Conservation (phyloP, 805 yeast species). For the Cyberlindnera suaveolens region DNA sequence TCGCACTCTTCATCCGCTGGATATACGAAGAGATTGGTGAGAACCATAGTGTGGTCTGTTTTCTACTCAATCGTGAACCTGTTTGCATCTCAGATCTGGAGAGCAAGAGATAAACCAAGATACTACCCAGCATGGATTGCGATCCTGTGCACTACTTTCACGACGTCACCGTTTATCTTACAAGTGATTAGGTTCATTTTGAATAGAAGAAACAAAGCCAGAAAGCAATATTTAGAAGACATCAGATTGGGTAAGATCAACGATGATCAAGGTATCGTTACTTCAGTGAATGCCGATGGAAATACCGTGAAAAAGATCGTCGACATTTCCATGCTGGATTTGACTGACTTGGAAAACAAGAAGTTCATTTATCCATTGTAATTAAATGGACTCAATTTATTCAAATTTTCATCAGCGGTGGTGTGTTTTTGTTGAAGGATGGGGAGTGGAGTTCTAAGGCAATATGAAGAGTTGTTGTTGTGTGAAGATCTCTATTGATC, state of each 20-base stretch:
- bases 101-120: slow-evolving; percentile 33
- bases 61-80: slow-evolving; percentile 38
- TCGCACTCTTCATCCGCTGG: slow-evolving; percentile 28
- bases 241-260: slow-evolving; percentile 22
- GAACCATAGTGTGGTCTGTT: slow-evolving; percentile 32
- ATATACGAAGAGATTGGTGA: slow-evolving; percentile 37
- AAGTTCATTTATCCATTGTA: slow-evolving; percentile 45
- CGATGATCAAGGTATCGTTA: slow-evolving; percentile 21
- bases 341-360: slow-evolving; percentile 48
- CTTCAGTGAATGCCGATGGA: slow-evolving; percentile 24
- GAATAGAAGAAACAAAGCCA: slow-evolving; percentile 17
- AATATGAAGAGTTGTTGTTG: too few species aligned
- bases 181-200: slow-evolving; percentile 33
- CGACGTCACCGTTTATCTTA: slow-evolving; percentile 30
- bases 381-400: neutral
- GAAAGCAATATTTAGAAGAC: slow-evolving; percentile 20
- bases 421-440: too few species aligned
- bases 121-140: slow-evolving; percentile 41
- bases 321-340: slow-evolving; percentile 38
- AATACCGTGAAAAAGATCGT: slow-evolving; percentile 23
- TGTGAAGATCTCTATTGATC: too few species aligned
- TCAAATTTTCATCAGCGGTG: neutral
- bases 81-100: slow-evolving; percentile 45
- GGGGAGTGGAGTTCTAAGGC: too few species aligned
- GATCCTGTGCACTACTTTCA: slow-evolving; percentile 40